Evolutionary conservation across 2,329 filamentous ascomycete genomes (phyloP).

Genomic region (Hypoxylon sp.): DNA sequence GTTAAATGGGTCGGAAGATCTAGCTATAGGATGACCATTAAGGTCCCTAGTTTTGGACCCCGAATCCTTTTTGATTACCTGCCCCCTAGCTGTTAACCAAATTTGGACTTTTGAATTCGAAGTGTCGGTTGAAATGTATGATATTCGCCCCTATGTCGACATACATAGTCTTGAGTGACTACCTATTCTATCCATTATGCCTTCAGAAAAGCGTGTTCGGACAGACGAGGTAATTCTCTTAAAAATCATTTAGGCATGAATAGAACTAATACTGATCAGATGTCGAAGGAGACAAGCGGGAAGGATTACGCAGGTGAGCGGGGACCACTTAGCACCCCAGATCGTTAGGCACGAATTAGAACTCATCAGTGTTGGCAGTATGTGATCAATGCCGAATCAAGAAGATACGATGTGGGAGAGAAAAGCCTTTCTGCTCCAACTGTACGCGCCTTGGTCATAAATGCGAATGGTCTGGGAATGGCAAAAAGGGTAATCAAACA

Average conservation of each 20-base stretch:
- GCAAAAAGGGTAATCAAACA: slow-evolving; percentile 37
- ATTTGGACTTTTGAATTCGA: background rate
- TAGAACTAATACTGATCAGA: slow-evolving; percentile 21
- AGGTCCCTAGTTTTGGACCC: slow-evolving; percentile 21
- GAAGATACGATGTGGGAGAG: slow-evolving; percentile 38
- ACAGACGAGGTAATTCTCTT: slow-evolving; percentile 29
- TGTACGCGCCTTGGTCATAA: slow-evolving; percentile 34
- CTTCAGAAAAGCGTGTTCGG: slow-evolving; percentile 28
- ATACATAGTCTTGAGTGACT: slow-evolving; percentile 6
- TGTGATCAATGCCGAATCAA: slow-evolving; percentile 39
- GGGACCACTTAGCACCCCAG: slow-evolving; percentile 13
- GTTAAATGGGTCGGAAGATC: slow-evolving; percentile 27
- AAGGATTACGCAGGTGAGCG: slow-evolving; percentile 40
- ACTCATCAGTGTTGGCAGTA: slow-evolving; percentile 22
- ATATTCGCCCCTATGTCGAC: slow-evolving; percentile 8
- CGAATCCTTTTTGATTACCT: slow-evolving; percentile 13
- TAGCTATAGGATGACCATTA: slow-evolving; percentile 29
- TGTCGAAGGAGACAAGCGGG: slow-evolving; percentile 31
- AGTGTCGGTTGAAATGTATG: slow-evolving; percentile 17
- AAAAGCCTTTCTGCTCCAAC: slow-evolving; percentile 36
- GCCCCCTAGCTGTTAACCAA: background rate
- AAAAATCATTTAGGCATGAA: background rate
- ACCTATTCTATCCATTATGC: slow-evolving; percentile 14
- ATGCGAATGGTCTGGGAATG: slow-evolving; percentile 37
- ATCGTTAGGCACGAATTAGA: slow-evolving; percentile 7